Evolutionary conservation across 805 yeast species (phyloP), one percentile per base, ranked within the genome.

Genomic region (Candida sithepensis): DNA sequence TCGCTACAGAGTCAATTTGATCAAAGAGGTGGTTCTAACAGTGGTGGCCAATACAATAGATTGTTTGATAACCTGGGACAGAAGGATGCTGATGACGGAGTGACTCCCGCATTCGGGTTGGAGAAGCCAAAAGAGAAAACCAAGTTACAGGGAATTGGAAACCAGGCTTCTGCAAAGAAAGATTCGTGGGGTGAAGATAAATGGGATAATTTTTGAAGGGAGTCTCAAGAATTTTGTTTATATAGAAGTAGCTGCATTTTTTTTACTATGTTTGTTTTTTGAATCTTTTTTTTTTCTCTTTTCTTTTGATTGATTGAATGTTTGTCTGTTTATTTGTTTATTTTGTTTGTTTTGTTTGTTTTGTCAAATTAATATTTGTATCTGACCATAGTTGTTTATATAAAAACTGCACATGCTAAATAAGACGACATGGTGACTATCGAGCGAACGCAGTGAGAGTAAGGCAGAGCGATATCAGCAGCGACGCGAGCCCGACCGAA

Each of bases 31-130:
- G 34, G 40, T n/a, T 13, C 23, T 34, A 12, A 43, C n/a, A 48
- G 50, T 7, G 52, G 55, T 9, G 68, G 71, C 36, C 69, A 74
- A 47, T 80, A 77, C 55, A 74, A 78, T 28, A 69, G 71, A 53
- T 64, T 84, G 43, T 84, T 84, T 61, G 85, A 81, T 54, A 82
- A 79, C 7, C 54, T 82, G 20, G 78, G 71, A 18, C 67, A 66
- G 10, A 74, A 68, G 24, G 65, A 52, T 18, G 60, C 69, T 41
- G 59, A 62, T 36, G 65, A 61, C 14, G 64, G 59, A 4, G 70
- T 81, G 16, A 78, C 75, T 48, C 82, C 84, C 21, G 90, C 92
- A 3, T 84, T 84, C 69, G 94, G 94, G 3, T 42, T 65, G 51
- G 57, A 68, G 39, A 79, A 70, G 60, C 90, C 91, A 21, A 67